A percentile compares a stretch with the other conserved stretches of the same genome.
Conservation (phyloP, 805 yeast genomes). For the Candida hungchunana region DNA sequence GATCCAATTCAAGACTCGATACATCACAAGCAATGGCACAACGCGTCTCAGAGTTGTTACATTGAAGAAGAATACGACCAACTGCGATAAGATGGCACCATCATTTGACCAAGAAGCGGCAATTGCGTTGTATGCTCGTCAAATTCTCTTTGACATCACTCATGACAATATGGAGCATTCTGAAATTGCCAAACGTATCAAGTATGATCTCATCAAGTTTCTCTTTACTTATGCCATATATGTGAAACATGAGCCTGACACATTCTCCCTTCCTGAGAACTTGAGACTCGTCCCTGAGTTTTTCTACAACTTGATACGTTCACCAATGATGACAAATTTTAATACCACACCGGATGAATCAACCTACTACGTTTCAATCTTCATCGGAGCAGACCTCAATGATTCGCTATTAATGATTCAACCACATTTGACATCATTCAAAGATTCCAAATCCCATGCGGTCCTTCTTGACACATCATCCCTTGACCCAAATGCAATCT, state of each 20-base stretch:
- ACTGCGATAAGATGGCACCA: conserved; percentile 28
- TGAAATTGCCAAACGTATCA: conserved; percentile 85
- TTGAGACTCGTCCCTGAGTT: conserved; percentile 89
- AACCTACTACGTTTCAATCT: conserved; percentile 85
- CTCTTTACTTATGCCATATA: conserved; percentile 91
- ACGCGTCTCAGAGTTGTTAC: conserved; percentile 86
- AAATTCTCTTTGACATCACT: conserved; percentile 72
- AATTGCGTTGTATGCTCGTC: conserved; percentile 81
- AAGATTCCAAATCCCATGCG: conserved; percentile 76
- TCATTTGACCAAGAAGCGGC: conserved; percentile 94
- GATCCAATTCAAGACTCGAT: conserved; percentile 82
- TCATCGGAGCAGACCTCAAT: conserved; percentile 78
- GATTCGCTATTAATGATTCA: conserved; percentile 96
- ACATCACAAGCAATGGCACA: conserved; percentile 85
- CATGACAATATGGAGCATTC: conserved; percentile 61
- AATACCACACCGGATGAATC: conserved; percentile 98
- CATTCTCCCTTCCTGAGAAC: conserved; percentile 75
- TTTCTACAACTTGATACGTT: conserved; percentile 86
- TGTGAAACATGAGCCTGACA: conserved; percentile 72
- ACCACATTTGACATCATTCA: conserved; percentile 83
- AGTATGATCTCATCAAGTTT: conserved; percentile 75
- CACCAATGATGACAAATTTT: conserved; percentile 90
- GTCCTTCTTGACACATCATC: conserved; percentile 89
- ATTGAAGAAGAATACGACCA: conserved; percentile 51
- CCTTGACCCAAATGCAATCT: conserved; percentile 74